phyloP scores from a whole-genome alignment of 129 eudicot genomes.

The Chrysanthemum lavandulifolium region DNA sequence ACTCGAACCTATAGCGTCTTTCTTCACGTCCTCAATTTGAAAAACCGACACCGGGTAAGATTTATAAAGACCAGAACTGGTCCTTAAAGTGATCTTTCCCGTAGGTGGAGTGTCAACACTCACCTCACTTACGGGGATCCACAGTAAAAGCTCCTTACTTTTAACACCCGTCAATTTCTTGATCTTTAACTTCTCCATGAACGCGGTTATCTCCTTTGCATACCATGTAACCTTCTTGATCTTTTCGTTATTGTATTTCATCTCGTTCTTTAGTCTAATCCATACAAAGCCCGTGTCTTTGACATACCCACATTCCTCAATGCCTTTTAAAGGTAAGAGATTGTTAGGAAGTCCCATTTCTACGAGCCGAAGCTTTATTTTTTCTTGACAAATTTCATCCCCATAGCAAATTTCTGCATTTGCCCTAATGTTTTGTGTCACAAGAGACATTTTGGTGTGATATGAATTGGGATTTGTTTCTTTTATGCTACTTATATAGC shows the following conservation, averaged over 20 bases:
- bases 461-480: background rate
- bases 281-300: conserved; percentile 77
- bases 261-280: conserved; percentile 64
- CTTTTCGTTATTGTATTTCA: conserved; percentile 60
- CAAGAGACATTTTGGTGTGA: conserved; percentile 51
- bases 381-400: conserved; percentile 53
- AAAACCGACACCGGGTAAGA: conserved; percentile 60
- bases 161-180: conserved; percentile 75
- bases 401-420: conserved; percentile 66
- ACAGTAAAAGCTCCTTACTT: conserved; percentile 68
- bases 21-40: conserved; percentile 41
- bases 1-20: conserved; percentile 24
- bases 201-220: conserved; percentile 60
- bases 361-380: conserved; percentile 43
- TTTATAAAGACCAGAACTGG: conserved; percentile 51
- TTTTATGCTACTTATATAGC: no score
- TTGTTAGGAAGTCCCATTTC: conserved; percentile 75
- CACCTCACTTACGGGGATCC: conserved; percentile 53
- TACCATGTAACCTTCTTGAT: conserved; percentile 48
- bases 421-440: conserved; percentile 59
- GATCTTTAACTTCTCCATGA: conserved; percentile 51
- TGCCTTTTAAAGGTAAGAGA: conserved; percentile 62
- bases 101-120: conserved; percentile 41
- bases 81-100: conserved; percentile 60
- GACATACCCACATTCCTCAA: conserved; percentile 62